Evolutionary conservation across 768 basidiomycete species (phyloP).

Genomic region (Kwoniella dejecticola): DNA sequence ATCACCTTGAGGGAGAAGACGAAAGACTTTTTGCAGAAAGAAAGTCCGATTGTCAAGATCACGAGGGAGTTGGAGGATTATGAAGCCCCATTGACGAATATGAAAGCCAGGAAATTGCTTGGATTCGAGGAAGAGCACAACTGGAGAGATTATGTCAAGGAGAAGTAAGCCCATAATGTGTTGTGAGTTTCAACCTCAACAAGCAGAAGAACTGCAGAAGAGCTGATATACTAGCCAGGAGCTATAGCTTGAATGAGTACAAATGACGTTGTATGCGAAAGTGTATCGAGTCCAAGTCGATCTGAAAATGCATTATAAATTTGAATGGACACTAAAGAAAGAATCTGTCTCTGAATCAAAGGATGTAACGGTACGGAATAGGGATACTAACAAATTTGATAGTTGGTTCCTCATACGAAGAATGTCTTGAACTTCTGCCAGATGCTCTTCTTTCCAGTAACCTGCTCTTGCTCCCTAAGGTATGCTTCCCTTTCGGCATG

Average conservation of each 20-base stretch:
- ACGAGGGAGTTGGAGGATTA: constrained; percentile 45
- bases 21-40: constrained; percentile 35
- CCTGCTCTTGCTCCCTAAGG: background rate
- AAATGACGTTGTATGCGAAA: too few species aligned
- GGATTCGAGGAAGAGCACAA: constrained; percentile 53
- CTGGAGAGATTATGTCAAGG: constrained; percentile 43
- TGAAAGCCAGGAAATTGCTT: constrained; percentile 46
- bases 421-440: too few species aligned
- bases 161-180: background rate
- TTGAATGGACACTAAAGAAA: too few species aligned
- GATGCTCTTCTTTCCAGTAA: background rate
- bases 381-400: too few species aligned
- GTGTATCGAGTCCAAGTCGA: too few species aligned
- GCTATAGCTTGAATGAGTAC: too few species aligned
- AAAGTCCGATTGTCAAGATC: constrained; percentile 37
- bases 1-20: constrained; percentile 39
- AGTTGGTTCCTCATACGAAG: too few species aligned
- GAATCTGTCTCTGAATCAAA: too few species aligned
- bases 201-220: background rate
- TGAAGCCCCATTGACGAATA: constrained; percentile 51
- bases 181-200: background rate
- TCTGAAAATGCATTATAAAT: too few species aligned
- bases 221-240: too few species aligned
- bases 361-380: too few species aligned
- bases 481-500: background rate